These are phyloP conservation scores for Aspergillus terreus DNA, from an alignment of 2,329 filamentous ascomycete species.

Conservation along the genomic window DNA sequence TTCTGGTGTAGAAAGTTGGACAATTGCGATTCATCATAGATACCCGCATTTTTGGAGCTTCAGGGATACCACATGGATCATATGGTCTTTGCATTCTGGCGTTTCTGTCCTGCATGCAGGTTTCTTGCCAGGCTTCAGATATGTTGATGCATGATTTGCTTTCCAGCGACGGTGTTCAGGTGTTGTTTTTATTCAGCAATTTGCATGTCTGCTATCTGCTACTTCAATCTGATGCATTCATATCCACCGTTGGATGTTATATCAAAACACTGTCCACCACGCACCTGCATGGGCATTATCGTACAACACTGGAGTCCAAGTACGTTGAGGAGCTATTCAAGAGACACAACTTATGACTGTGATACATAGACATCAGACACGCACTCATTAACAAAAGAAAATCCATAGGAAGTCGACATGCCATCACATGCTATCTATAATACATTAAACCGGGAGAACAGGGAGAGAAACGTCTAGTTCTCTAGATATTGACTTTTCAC, in stretches of 20 bases:
- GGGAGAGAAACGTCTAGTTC: neutral
- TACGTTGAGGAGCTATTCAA: too few relatives aligned
- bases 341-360: too few relatives aligned
- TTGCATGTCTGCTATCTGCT: too few relatives aligned
- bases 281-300: too few relatives aligned
- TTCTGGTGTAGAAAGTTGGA: constrained; percentile 28
- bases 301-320: too few relatives aligned
- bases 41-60: constrained; percentile 9
- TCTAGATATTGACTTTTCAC: constrained; percentile 7
- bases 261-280: too few relatives aligned
- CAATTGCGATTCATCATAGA: constrained; percentile 5
- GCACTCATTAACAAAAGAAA: neutral
- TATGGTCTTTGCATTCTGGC: constrained; percentile 2
- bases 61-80: neutral
- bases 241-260: too few relatives aligned
- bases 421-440: constrained; percentile 15
- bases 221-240: too few relatives aligned
- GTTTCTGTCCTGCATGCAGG: neutral
- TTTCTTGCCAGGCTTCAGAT: neutral
- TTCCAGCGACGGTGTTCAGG: constrained; percentile 24
- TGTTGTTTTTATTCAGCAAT: neutral
- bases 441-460: constrained; percentile 18
- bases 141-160: neutral
- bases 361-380: too few relatives aligned
- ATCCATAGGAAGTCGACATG: neutral